Evolutionary conservation across 129 eudicot species (phyloP), one percentile per base, ranked within the genome.

Genomic region (Glebionis coronaria): DNA sequence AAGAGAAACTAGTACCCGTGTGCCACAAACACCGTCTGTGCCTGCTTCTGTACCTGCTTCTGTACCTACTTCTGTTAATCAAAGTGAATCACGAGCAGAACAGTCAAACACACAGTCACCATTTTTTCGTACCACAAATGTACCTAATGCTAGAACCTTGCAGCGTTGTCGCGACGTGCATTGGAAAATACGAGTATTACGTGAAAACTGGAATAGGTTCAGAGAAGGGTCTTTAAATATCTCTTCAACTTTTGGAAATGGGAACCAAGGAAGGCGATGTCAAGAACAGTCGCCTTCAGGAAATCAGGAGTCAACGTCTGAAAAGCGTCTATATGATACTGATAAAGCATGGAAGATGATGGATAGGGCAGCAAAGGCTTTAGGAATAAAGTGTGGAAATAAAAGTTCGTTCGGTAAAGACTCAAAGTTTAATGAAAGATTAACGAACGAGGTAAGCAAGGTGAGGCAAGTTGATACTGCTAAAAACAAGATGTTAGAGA

Each of bases 341-440:
- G 74, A 80, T 40, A 91, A 73, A 80, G 97, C 97, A 28, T 91
- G 97, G 96, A 92, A 68, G 96, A 95, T 85, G 88, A 61, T 91
- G 90, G 75, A 80, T 79, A 68, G 68, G 42, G 80, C 75, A 29
- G 94, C 97, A 27, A 91, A 68, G 72, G 73, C 90, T 59, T 18
- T 77, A 53, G 83, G 75, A 65, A 70, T 60, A 55, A 63, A 59
- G 55, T 2, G 56, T 67, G 79, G 44, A 28, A 47, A 60, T 12
- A 61, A 70, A 50, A 68, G 16, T 45, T 63, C 29, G 44, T 70
- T 45, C 18, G 46, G 9, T 23, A 69, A 54, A 38, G 42, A 31
- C 52, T 73, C 75, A 25, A 81, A 82, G 21, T 38, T 16, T 69
- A 79, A 81, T 49, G 74, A 66, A 44, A 71, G 11, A 25, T 13